Evolutionary conservation across 352 stramenopile genomes (phyloP).

Genomic region (Pythium rhizo-oryzae): DNA sequence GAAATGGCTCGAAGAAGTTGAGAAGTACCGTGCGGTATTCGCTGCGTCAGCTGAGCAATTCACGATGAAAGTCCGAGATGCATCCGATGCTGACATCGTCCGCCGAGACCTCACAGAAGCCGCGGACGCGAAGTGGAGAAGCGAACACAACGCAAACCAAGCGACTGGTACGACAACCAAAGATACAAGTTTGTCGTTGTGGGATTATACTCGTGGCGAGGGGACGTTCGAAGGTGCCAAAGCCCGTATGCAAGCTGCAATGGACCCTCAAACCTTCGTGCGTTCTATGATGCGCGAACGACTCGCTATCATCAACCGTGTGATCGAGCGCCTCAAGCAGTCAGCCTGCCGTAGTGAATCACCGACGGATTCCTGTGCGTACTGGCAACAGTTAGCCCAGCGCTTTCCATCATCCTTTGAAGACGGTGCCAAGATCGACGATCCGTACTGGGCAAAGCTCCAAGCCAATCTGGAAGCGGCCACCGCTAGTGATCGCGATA

Average conservation of each 20-base stretch:
- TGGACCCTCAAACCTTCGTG: constrained; percentile 9
- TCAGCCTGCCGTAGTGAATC: neutral
- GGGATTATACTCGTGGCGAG: neutral
- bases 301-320: neutral
- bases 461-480: constrained; percentile 5
- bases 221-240: neutral
- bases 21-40: constrained; percentile 1
- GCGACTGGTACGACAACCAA: neutral
- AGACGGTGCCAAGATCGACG: neutral
- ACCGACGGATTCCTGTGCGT: neutral
- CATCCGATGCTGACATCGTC: neutral
- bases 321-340: constrained; percentile 3
- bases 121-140: neutral
- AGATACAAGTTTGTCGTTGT: neutral
- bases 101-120: neutral
- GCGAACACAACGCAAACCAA: neutral
- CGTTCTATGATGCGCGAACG: constrained; percentile 22
- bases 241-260: neutral
- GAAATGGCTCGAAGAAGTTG: constrained; percentile 8
- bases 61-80: neutral
- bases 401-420: constrained; percentile 6
- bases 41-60: neutral
- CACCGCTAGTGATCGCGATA: constrained; percentile 8
- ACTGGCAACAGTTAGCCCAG: constrained; percentile 10
- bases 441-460: constrained; percentile 20